Evolutionary conservation across 345 rosid genomes (phyloP), one percentile per base, ranked within the genome.

Genomic region (Euclidium syriacum): DNA sequence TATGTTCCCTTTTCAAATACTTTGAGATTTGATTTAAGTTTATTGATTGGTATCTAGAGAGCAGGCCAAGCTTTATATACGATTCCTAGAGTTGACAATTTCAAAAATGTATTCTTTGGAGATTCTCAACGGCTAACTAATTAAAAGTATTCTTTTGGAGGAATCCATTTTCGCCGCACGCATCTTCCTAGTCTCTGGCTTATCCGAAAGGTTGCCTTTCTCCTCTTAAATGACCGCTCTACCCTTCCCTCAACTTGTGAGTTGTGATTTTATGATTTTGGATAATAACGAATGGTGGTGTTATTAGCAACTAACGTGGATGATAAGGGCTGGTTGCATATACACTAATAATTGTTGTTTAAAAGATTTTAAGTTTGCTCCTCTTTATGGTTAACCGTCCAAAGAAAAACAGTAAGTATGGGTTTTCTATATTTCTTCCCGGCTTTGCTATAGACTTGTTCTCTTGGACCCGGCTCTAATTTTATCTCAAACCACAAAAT

Each of bases 121-220:
- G 75, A 72, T 72, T 64, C 75, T 65, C 71, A 64, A 72, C 75
- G 61, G 75, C 50, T 64, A 65, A 72, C 61, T 50, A 24, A 14
- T 63, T 39, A 9, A 38, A 39, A 55, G 6, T 26, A 15, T 36
- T 29, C 1, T 39, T 40, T 46, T 18, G 48, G 51, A 70, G 34
- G 70, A 63, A 46, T 71, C 70, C 36, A 63, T 22, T 23, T 71
- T 71, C 64, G 60, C 75, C 65, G 53, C 70, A 39, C 29, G 65
- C 70, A 63, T 71, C 53, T 71, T 47, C 54, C 43, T n/a, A 32
- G 59, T 50, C 60, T 39, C 54, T 56, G 36, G 46, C 53, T 48
- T 18, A 48, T 39, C 70, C 14, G 59, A 71, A 71, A 71, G 75
- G 75, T 64, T 71, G 39, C 27, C 12, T 11, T 29, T 9, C 15